phyloP scores from a whole-genome alignment of 1,284 basidiomycete species.

The Polyporus tsugae region DNA sequence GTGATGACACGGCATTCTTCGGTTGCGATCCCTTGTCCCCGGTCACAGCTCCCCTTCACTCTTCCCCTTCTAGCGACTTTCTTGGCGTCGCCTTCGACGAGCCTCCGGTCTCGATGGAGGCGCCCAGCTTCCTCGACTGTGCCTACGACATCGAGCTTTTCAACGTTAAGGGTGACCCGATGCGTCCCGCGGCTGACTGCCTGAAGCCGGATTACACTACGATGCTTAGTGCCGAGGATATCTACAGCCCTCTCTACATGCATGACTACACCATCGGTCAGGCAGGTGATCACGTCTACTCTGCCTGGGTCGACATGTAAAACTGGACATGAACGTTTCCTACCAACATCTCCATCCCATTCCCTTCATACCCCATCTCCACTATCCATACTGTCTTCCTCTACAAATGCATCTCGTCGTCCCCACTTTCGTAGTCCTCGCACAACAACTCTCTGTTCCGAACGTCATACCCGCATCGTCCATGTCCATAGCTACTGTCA shows the following conservation, averaged over 20 bases:
- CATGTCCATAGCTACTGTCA: not conserved
- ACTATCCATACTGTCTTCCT: not conserved
- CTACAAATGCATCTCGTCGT: not conserved
- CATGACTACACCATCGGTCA: constrained; percentile 15
- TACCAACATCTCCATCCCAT: not conserved
- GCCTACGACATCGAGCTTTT: constrained; percentile 6
- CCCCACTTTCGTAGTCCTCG: not conserved
- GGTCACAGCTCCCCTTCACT: not conserved
- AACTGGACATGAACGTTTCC: not conserved
- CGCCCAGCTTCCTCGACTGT: not conserved
- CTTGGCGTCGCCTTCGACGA: constrained; percentile 12
- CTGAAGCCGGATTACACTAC: not conserved
- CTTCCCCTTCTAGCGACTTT: constrained; percentile 11
- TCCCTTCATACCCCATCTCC: not conserved
- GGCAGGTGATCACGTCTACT: constrained; percentile 7
- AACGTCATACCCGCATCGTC: not conserved
- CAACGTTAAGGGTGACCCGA: not conserved
- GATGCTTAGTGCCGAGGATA: not conserved
- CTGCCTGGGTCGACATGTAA: constrained; percentile 5
- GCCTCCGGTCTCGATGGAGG: not conserved
- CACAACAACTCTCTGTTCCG: not conserved
- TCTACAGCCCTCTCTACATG: not conserved
- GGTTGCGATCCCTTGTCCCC: constrained; percentile 21
- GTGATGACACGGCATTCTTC: not conserved
- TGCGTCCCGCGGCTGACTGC: not conserved